Base-by-base conservation (phyloP, 192 early-diverging fungal species). In the Fimicolochytrium jonesii region DNA sequence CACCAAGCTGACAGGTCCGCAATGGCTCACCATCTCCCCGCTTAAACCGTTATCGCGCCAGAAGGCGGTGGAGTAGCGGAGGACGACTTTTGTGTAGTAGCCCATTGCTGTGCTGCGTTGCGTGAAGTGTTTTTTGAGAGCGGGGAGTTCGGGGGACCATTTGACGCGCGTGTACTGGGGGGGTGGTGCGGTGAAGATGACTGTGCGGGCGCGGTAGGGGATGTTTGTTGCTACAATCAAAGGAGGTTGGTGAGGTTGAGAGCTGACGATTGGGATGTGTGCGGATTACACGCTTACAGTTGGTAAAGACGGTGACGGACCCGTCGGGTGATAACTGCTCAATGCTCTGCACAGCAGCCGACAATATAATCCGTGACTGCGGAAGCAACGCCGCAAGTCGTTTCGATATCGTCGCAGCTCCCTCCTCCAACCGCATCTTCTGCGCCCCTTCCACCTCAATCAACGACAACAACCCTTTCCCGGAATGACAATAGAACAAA, bases 121-220 rank as follows among this genome's bases (percentile, higher is more conserved):
- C 1, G 23, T 18, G 48, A 49, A 49, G n/a, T 49, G 48, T 23
- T 20, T 13, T 26, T 49, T 49, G 48, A 23, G 23, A 18, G 26
- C 26, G 15, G 48, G 48, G 2, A 49, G 0, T 18, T 15, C 26
- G 13, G 48, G 48, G 13, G 48, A 18, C 48, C 48, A 49, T 23
- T 49, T 49, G 15, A 49, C 23, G 13, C 48, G 48, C 13, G 48
- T 23, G 26, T 49, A 49, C 48, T 49, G 48, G 13, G 48, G 23
- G 23, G 48, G 48, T 49, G 48, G 48, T 1, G 48, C 48, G 26
- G 48, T 13, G 26, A 49, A 49, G 48, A 49, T 49, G n/a, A 49
- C 48, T 1, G 48, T 25, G 17, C 48, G 15, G 11, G 48, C 48
- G 13, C 23, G 15, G 23, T 49, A 49, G n/a, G 48, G 48, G n/a